phyloP scores from a whole-genome alignment of 345 rosid genomes.

The Heritiera littoralis region DNA sequence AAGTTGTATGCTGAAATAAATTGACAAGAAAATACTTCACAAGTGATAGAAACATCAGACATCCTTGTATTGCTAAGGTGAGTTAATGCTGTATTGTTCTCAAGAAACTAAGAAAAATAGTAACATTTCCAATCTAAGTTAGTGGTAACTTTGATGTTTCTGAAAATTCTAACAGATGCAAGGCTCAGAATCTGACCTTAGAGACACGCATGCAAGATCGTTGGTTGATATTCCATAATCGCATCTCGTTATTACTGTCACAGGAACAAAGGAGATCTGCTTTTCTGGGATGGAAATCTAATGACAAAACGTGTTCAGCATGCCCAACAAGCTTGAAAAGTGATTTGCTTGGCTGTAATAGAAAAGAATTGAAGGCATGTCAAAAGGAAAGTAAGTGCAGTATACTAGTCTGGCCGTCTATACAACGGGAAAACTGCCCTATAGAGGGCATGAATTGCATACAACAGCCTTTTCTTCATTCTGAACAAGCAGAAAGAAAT shows the following conservation, averaged over 20 bases:
- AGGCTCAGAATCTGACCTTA: slow-evolving; percentile 24
- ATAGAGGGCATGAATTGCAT: neutral
- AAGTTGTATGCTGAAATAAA: too few species aligned
- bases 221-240: slow-evolving; percentile 35
- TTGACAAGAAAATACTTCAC: too few species aligned
- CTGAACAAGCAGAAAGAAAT: neutral
- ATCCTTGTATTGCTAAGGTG: neutral
- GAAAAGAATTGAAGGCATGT: neutral
- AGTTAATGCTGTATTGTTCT: too few species aligned
- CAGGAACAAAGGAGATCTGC: slow-evolving; percentile 36
- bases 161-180: neutral
- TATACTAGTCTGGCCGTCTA: neutral
- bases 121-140: neutral
- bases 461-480: neutral
- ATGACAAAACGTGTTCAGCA: slow-evolving; percentile 30
- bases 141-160: neutral
- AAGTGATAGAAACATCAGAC: too few species aligned
- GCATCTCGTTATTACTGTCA: slow-evolving; percentile 34
- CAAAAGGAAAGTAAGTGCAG: neutral
- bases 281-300: slow-evolving; percentile 40
- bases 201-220: slow-evolving; percentile 16
- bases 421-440: neutral
- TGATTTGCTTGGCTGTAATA: slow-evolving; percentile 31
- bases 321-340: slow-evolving; percentile 32
- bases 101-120: too few species aligned